Conservation (phyloP, 441 rosid species). For the Syzygium syzygioides region DNA sequence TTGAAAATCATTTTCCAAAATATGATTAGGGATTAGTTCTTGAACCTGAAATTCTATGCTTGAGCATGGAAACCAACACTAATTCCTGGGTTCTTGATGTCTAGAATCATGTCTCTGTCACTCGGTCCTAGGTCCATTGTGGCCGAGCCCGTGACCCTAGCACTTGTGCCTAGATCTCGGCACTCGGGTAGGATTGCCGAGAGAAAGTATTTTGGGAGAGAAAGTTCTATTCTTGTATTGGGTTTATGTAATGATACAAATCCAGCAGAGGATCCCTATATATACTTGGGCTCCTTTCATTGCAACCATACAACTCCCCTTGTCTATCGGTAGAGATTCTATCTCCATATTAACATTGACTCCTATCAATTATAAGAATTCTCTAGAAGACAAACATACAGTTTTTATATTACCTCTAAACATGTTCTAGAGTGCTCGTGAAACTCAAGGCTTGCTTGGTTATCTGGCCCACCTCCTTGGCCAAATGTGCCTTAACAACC, state of each 20-base stretch:
- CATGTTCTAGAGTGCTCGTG: background rate
- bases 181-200: accelerated
- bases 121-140: too few relatives aligned
- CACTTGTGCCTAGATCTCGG: too few relatives aligned
- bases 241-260: background rate
- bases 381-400: background rate
- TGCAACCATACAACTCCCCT: background rate
- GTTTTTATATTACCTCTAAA: background rate
- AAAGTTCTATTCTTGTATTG: background rate
- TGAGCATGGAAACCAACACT: too few relatives aligned
- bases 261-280: background rate
- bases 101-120: too few relatives aligned
- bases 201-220: background rate
- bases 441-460: background rate
- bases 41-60: too few relatives aligned
- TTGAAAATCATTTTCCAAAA: too few relatives aligned
- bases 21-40: too few relatives aligned
- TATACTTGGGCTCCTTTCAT: background rate
- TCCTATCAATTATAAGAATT: background rate
- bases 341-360: background rate
- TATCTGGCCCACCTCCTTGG: background rate
- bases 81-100: too few relatives aligned
- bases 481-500: background rate
- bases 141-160: too few relatives aligned
- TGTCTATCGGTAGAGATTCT: background rate